A percentile compares a stretch with the other conserved stretches of the same genome.
These are phyloP conservation scores for Sugiyamaella chiloensis DNA, from an alignment of 805 yeast species.

Conservation along the genomic window DNA sequence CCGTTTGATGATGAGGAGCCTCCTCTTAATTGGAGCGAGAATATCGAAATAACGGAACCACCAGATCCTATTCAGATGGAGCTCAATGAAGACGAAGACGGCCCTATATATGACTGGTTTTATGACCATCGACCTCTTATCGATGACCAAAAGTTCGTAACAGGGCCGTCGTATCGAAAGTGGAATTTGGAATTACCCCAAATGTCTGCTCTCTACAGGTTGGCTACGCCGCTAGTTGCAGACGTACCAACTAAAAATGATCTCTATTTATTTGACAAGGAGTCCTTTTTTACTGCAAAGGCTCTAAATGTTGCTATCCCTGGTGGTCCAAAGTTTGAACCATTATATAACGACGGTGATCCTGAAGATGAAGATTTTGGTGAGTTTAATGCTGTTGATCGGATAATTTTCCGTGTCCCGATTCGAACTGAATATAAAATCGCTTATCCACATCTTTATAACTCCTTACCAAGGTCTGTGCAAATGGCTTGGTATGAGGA, in stretches of 20 bases:
- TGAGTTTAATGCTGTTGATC: slow-evolving; percentile 85
- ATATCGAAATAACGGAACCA: slow-evolving; percentile 68
- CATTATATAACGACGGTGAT: slow-evolving; percentile 63
- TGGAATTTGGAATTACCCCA: slow-evolving; percentile 65
- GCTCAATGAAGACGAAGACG: slow-evolving; percentile 61
- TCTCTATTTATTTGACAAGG: slow-evolving; percentile 68
- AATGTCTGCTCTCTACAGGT: slow-evolving; percentile 61
- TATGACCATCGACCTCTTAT: slow-evolving; percentile 72
- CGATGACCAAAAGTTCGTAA: slow-evolving; percentile 53
- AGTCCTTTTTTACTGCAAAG: slow-evolving; percentile 85
- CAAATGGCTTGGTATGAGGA: slow-evolving; percentile 59
- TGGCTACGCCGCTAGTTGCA: slow-evolving; percentile 68
- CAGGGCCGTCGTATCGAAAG: slow-evolving; percentile 71
- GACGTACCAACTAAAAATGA: slow-evolving; percentile 58
- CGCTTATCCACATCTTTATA: slow-evolving; percentile 83
- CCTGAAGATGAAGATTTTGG: slow-evolving; percentile 67
- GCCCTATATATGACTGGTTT: slow-evolving; percentile 66
- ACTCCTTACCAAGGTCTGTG: slow-evolving; percentile 68
- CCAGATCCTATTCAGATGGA: slow-evolving; percentile 68
- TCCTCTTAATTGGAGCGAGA: slow-evolving; percentile 78
- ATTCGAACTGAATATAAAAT: slow-evolving; percentile 79
- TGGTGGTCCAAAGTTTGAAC: slow-evolving; percentile 96
- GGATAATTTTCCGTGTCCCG: slow-evolving; percentile 76
- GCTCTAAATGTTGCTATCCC: slow-evolving; percentile 84
- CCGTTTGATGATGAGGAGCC: slow-evolving; percentile 98